Percentiles rank a stretch among this genome's conserved stretches.
phyloP scores from a whole-genome alignment of 2,329 filamentous ascomycete genomes.

The Talaromyces sp. region DNA sequence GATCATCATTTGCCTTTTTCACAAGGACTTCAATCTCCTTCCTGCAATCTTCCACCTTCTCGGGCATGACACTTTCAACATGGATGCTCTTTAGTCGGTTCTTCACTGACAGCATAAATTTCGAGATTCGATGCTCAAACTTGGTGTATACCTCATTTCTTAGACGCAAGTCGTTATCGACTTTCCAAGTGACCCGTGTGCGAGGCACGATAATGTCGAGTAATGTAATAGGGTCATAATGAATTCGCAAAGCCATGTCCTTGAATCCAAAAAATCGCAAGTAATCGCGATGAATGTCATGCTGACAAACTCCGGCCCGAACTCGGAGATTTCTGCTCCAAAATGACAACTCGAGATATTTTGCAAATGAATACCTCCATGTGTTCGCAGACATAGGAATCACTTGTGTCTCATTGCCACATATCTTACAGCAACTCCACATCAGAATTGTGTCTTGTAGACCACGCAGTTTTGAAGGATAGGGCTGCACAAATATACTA shows the following conservation, averaged over 20 bases:
- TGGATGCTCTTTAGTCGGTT: slow-evolving; percentile 82
- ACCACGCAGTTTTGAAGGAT: slow-evolving; percentile 62
- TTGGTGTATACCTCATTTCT: slow-evolving; percentile 88
- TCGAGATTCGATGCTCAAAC: slow-evolving; percentile 75
- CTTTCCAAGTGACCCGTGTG: slow-evolving; percentile 92
- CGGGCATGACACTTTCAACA: slow-evolving; percentile 82
- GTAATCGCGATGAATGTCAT: slow-evolving; percentile 90
- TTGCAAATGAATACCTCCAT: slow-evolving; percentile 98
- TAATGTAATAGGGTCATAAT: slow-evolving; percentile 88
- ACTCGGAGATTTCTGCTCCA: slow-evolving; percentile 81
- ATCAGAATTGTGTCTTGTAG: slow-evolving; percentile 78
- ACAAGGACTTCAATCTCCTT: slow-evolving; percentile 74
- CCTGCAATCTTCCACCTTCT: slow-evolving; percentile 79
- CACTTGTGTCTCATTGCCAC: slow-evolving; percentile 83
- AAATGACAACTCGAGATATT: slow-evolving; percentile 95
- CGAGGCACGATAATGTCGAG: slow-evolving; percentile 92
- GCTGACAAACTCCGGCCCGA: slow-evolving; percentile 74
- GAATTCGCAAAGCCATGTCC: slow-evolving; percentile 80
- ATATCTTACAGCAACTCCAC: slow-evolving; percentile 96
- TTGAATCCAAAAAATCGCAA: slow-evolving; percentile 88
- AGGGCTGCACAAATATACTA: slow-evolving; percentile 81
- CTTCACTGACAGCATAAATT: slow-evolving; percentile 85
- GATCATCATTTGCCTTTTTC: slow-evolving; percentile 80
- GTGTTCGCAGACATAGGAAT: slow-evolving; percentile 89
- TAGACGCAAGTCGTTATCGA: slow-evolving; percentile 84